These are phyloP conservation scores for Gossypium anomalum DNA, from an alignment of 345 rosid genomes.

Conservation along the genomic window DNA sequence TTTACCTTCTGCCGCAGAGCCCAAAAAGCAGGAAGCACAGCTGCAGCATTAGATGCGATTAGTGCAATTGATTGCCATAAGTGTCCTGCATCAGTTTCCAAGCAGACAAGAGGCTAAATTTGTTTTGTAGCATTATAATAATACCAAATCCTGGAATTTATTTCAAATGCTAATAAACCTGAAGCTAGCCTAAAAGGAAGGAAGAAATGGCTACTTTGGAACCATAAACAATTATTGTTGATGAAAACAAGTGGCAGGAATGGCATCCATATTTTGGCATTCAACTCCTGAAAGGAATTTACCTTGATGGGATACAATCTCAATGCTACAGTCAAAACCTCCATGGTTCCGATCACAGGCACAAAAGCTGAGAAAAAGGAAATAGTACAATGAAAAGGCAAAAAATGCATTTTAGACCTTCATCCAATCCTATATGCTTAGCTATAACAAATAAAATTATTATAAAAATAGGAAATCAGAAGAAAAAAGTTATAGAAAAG, in stretches of 20 bases:
- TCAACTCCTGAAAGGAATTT: neutral
- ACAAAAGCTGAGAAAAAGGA: slow-evolving; percentile 65
- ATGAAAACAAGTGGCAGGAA: neutral
- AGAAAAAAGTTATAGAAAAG: neutral
- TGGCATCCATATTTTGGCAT: neutral
- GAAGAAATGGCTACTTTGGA: neutral
- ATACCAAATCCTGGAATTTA: neutral
- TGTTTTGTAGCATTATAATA: slow-evolving; percentile 11
- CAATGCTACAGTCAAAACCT: slow-evolving; percentile 90
- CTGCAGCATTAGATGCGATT: slow-evolving; percentile 84
- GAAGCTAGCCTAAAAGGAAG: neutral
- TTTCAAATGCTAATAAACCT: slow-evolving; percentile 17
- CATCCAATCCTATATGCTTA: slow-evolving; percentile 31
- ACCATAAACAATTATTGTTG: neutral
- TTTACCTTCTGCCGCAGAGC: slow-evolving; percentile 79
- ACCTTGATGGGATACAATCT: slow-evolving; percentile 79
- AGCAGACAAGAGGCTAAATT: slow-evolving; percentile 19
- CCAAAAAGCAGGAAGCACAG: slow-evolving; percentile 85
- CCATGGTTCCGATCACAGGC: slow-evolving; percentile 89
- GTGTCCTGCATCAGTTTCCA: slow-evolving; percentile 55
- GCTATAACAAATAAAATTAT: neutral
- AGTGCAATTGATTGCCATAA: slow-evolving; percentile 73
- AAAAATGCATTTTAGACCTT: slow-evolving; percentile 8
- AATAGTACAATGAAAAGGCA: slow-evolving; percentile 12
- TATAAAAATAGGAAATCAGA: neutral